These are phyloP conservation scores for Ostreobium quekettii DNA, from an alignment of 139 green algal genomes.

Conservation along the genomic window DNA sequence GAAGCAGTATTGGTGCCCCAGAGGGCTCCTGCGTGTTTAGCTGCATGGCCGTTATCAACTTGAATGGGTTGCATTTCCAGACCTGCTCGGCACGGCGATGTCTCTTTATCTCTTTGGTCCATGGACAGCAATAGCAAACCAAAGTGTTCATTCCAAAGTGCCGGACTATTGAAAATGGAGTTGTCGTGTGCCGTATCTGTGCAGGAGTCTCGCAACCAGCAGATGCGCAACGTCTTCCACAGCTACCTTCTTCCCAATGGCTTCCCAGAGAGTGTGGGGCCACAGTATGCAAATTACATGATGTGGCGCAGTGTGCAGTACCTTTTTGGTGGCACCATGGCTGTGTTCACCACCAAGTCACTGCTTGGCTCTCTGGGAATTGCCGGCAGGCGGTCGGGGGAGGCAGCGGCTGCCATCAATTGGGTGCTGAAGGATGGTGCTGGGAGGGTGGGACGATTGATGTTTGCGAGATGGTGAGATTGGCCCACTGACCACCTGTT, in stretches of 20 bases:
- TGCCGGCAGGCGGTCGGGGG: conserved; percentile 31
- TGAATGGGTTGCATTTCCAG: too few relatives aligned
- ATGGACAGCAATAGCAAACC: too few relatives aligned
- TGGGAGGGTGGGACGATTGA: conserved; percentile 68
- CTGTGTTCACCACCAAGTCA: conserved; percentile 41
- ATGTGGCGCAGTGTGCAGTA: conserved; percentile 74
- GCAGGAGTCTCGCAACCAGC: not conserved
- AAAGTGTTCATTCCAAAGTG: not conserved
- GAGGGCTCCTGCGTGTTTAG: too few relatives aligned
- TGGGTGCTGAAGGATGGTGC: conserved; percentile 83
- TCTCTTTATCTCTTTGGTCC: too few relatives aligned
- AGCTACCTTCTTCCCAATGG: conserved; percentile 51
- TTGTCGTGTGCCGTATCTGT: not conserved
- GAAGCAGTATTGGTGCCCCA: too few relatives aligned
- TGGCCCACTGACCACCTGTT: too few relatives aligned
- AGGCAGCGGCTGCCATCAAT: conserved; percentile 76
- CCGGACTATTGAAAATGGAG: conserved; percentile 6
- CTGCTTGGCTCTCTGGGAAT: conserved; percentile 67
- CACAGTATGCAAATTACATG: conserved; percentile 77
- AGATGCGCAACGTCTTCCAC: not conserved
- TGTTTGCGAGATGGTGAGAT: conserved; percentile 68
- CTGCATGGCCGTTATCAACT: too few relatives aligned
- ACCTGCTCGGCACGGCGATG: too few relatives aligned
- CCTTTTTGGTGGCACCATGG: conserved; percentile 73
- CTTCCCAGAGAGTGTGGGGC: conserved; percentile 64